phyloP scores from a whole-genome alignment of 805 yeast species.

The Ogataea siamensis region DNA sequence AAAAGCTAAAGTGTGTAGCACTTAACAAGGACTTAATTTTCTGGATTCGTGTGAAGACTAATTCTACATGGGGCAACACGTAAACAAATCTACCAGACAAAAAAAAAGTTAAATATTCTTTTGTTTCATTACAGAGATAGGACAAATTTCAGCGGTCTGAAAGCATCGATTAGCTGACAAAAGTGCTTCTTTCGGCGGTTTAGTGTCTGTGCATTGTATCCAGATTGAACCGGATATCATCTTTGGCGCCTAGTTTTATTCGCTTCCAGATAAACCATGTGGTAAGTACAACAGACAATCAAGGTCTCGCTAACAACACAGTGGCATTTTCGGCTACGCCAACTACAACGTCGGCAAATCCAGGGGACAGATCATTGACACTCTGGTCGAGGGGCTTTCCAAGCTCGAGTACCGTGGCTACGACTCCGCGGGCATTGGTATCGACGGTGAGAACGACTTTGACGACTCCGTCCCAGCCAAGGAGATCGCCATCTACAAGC shows the following conservation, averaged over 20 bases:
- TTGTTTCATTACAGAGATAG: slow-evolving; percentile 6
- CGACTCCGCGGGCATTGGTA: slow-evolving; percentile 95
- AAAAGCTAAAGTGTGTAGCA: slow-evolving; percentile 1
- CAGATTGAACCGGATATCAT: not conserved
- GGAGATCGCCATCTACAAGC: slow-evolving; percentile 71
- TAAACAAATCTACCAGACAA: slow-evolving; percentile 10
- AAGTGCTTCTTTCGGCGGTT: slow-evolving; percentile 1
- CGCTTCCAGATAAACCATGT: slow-evolving; percentile 11
- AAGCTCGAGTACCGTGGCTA: slow-evolving; percentile 97
- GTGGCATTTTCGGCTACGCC: slow-evolving; percentile 98
- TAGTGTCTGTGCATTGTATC: not conserved
- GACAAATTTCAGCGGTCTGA: not conserved
- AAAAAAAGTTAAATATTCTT: slow-evolving; percentile 4
- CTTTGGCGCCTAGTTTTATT: slow-evolving; percentile 3
- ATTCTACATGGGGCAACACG: slow-evolving; percentile 12
- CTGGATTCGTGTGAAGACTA: slow-evolving; percentile 1
- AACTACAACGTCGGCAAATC: slow-evolving; percentile 90
- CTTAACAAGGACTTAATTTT: not conserved
- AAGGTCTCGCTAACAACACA: slow-evolving; percentile 6
- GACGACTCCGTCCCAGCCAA: slow-evolving; percentile 40
- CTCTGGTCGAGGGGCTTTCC: slow-evolving; percentile 77
- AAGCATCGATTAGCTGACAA: slow-evolving; percentile 1
- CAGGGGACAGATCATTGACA: slow-evolving; percentile 89
- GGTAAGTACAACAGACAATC: slow-evolving; percentile 10
- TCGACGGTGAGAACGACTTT: slow-evolving; percentile 73